phyloP scores from a whole-genome alignment of 495 filamentous ascomycete species.

The Tuber aestivum region DNA sequence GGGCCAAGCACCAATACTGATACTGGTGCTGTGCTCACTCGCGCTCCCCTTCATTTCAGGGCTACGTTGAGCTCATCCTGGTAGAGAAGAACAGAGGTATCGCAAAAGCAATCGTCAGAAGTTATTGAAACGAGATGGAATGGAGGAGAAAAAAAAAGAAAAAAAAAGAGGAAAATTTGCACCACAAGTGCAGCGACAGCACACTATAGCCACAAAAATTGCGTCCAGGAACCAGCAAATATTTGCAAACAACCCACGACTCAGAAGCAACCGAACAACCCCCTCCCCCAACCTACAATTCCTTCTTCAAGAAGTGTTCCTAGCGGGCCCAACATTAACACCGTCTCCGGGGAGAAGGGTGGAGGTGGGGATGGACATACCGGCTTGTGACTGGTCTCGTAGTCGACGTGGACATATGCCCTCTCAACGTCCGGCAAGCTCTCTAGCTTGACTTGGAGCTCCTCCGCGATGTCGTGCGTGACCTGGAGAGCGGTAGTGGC shows the following conservation, averaged over 20 bases:
- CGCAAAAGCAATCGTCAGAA: background rate
- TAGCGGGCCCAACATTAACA: background rate
- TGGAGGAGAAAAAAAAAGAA: background rate
- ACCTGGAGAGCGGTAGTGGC: slow-evolving; percentile 55
- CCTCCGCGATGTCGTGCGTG: slow-evolving; percentile 92
- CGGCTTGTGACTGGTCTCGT: slow-evolving; percentile 95
- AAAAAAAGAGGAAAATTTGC: background rate
- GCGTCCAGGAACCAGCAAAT: background rate
- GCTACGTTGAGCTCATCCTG: background rate
- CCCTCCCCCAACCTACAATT: slow-evolving; percentile 45
- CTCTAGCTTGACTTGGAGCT: slow-evolving; percentile 90
- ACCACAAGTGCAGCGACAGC: background rate
- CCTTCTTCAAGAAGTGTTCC: slow-evolving; percentile 59
- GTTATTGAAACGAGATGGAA: background rate
- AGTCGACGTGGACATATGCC: slow-evolving; percentile 96
- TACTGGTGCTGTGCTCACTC: background rate
- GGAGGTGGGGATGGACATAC: slow-evolving; percentile 32
- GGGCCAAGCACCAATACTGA: background rate
- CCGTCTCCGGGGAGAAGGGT: background rate
- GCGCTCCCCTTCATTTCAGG: background rate
- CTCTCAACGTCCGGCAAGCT: slow-evolving; percentile 85
- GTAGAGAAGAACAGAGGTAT: background rate
- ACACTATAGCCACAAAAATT: background rate
- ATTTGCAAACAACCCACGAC: background rate
- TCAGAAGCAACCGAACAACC: background rate